Evolutionary conservation across 257 asterid genomes (phyloP).

Genomic region (Solanum pennellii): DNA sequence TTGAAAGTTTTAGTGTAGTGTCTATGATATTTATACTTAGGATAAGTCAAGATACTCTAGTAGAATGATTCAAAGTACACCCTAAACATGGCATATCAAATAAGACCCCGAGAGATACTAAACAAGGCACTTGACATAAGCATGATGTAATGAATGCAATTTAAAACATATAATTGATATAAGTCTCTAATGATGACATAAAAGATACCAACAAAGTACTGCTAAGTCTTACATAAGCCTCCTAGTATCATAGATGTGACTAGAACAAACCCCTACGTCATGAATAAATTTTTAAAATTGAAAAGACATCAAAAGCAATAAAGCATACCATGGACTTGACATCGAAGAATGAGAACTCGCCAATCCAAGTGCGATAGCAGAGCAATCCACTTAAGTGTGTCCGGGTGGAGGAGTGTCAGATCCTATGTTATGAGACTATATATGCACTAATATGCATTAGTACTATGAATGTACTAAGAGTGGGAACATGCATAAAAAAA

Average conservation of each 20-base stretch:
- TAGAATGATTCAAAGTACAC: background rate
- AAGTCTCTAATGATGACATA: background rate
- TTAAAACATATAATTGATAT: no score
- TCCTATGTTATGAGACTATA: background rate
- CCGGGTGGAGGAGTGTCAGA: background rate
- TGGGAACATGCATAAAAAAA: background rate
- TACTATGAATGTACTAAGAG: background rate
- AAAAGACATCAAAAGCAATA: background rate
- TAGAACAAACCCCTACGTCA: background rate
- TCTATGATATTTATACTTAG: background rate
- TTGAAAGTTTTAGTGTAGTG: background rate
- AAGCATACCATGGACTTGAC: background rate
- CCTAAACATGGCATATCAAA: background rate
- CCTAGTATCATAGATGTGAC: background rate
- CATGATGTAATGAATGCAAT: background rate
- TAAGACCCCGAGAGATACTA: background rate
- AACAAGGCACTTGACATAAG: background rate
- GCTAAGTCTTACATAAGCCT: background rate
- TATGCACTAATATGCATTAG: background rate
- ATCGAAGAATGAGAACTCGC: background rate
- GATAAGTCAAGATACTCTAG: background rate
- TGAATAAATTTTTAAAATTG: no score
- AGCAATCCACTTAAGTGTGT: background rate
- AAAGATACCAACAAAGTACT: background rate
- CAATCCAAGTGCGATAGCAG: background rate